These are phyloP conservation scores for Primulina tabacum DNA, from an alignment of 257 asterid species.

Conservation along the genomic window DNA sequence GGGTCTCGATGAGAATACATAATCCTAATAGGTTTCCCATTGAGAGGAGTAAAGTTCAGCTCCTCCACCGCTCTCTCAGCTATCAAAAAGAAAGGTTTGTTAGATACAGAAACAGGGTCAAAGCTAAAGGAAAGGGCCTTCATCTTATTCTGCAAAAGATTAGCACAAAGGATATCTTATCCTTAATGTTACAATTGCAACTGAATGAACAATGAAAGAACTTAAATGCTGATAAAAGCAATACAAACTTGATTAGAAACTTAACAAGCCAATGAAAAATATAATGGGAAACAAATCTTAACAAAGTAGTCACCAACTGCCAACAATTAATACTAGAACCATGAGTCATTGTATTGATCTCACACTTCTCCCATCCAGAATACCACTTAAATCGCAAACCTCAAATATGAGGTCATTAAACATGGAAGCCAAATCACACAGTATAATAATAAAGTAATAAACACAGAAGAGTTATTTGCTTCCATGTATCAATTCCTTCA, in stretches of 20 bases:
- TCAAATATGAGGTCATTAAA: neutral
- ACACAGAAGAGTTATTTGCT: neutral
- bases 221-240: neutral
- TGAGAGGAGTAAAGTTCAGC: constrained; percentile 33
- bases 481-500: neutral
- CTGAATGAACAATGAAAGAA: neutral
- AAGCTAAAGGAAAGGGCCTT: neutral
- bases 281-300: no score
- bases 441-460: no score
- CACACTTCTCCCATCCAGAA: neutral
- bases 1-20: constrained; percentile 33
- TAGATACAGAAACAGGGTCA: no score
- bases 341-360: neutral
- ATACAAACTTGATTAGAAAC: neutral
- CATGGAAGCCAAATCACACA: neutral
- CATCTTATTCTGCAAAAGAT: neutral
- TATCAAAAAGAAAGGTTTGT: neutral
- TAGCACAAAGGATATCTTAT: neutral
- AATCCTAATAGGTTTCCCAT: constrained; percentile 23
- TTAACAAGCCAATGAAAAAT: neutral
- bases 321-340: neutral
- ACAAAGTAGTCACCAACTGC: neutral
- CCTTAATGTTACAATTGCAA: neutral
- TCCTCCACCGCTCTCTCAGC: constrained; percentile 24
- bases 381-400: neutral